Conservation (phyloP, 768 basidiomycete genomes). For the Podaxis pistillaris region DNA sequence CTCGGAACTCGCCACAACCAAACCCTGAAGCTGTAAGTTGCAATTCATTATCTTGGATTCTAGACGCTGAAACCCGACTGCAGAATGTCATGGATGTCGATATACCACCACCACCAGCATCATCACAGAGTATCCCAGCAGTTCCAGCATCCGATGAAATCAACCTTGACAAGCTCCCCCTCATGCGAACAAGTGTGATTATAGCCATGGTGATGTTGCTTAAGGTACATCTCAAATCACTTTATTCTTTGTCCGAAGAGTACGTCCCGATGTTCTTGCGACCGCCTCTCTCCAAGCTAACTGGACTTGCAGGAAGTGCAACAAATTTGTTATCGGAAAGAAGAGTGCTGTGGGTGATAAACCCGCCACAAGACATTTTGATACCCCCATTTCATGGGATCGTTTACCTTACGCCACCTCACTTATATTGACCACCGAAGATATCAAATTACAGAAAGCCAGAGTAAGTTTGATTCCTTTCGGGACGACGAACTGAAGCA, state of each 20-base stretch:
- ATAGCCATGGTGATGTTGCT: conserved; percentile 85
- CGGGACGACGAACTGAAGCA: not conserved
- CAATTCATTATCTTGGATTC: not conserved
- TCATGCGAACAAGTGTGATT: conserved; percentile 70
- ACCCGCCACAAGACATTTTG: conserved; percentile 61
- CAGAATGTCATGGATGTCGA: conserved; percentile 22
- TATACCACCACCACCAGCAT: not conserved
- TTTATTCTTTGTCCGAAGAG: conserved; percentile 93
- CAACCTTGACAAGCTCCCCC: conserved; percentile 22
- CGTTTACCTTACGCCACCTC: conserved; percentile 65
- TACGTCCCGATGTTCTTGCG: conserved; percentile 36
- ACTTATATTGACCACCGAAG: conserved; percentile 60
- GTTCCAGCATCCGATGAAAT: conserved; percentile 1
- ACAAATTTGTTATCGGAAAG: conserved; percentile 84
- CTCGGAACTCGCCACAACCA: conserved; percentile 8
- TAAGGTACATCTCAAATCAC: conserved; percentile 77
- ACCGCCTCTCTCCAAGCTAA: not conserved
- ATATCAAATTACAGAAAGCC: conserved; percentile 58
- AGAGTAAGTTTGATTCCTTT: conserved; percentile 45
- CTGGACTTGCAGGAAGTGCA: conserved; percentile 73
- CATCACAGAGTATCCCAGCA: not conserved
- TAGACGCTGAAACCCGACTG: not conserved
- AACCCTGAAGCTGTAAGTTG: conserved; percentile 17
- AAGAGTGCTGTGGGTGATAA: conserved; percentile 89
- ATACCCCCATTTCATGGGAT: conserved; percentile 67